These are phyloP conservation scores for Wickerhamomyces sydowiorum DNA, from an alignment of 805 yeast genomes.

Conservation along the genomic window DNA sequence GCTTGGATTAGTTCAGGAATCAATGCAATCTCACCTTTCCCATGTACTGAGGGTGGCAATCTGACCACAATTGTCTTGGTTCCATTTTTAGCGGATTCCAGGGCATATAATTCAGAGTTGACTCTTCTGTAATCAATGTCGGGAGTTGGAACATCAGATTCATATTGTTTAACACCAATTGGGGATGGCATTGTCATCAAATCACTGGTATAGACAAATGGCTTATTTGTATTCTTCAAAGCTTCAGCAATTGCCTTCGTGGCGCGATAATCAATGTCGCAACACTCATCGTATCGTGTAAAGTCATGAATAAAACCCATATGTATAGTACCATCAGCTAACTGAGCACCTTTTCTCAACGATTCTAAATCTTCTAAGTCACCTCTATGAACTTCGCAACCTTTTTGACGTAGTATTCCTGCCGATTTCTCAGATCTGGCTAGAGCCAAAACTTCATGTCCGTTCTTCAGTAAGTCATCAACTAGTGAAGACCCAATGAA, in stretches of 20 bases:
- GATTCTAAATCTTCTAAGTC: conserved; percentile 22
- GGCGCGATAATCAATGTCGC: conserved; percentile 21
- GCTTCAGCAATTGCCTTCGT: conserved; percentile 9
- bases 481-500: conserved; percentile 22
- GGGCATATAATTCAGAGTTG: background rate
- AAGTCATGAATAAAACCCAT: conserved; percentile 29
- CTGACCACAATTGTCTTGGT: conserved; percentile 22
- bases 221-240: conserved; percentile 22
- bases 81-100: conserved; percentile 17
- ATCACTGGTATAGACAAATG: conserved; percentile 22
- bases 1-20: conserved; percentile 17
- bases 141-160: conserved; percentile 3
- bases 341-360: conserved; percentile 20
- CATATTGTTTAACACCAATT: background rate
- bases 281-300: conserved; percentile 10
- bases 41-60: conserved; percentile 33
- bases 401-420: conserved; percentile 15
- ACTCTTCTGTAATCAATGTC: background rate
- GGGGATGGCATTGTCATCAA: background rate
- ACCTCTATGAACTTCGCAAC: conserved; percentile 23
- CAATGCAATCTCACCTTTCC: conserved; percentile 24
- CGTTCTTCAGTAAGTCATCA: conserved; percentile 13
- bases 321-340: conserved; percentile 30
- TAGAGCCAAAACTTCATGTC: conserved; percentile 23
- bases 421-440: conserved; percentile 27